phyloP scores from a whole-genome alignment of 805 yeast genomes.

The Komagataella ulmi region DNA sequence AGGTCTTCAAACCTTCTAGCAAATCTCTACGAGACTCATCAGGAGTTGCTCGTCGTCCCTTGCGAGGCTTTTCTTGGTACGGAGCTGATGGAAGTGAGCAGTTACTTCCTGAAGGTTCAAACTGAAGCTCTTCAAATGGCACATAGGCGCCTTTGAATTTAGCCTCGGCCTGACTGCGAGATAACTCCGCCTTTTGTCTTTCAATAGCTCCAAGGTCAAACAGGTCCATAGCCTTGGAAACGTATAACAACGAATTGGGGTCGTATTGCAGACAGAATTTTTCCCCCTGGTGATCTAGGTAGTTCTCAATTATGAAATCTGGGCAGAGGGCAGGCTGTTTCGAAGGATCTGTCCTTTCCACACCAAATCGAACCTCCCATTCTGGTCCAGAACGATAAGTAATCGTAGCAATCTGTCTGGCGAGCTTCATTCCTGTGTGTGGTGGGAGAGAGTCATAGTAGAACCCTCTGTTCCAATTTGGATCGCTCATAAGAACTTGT shows the following conservation, averaged over 20 bases:
- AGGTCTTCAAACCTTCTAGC: constrained; percentile 44
- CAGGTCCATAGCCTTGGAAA: constrained; percentile 90
- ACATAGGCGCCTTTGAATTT: constrained; percentile 14
- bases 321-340: constrained; percentile 83
- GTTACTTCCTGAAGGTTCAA: constrained; percentile 14
- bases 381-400: constrained; percentile 94
- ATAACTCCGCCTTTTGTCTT: constrained; percentile 26
- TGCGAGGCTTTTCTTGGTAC: constrained; percentile 35
- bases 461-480: constrained; percentile 87
- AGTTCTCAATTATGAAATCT: constrained; percentile 84
- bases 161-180: constrained; percentile 22
- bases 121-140: constrained; percentile 12
- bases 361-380: constrained; percentile 89
- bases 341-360: constrained; percentile 72
- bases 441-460: constrained; percentile 70
- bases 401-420: constrained; percentile 88
- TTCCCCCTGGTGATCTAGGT: constrained; percentile 89
- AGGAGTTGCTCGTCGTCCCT: constrained; percentile 26
- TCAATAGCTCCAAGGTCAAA: constrained; percentile 59
- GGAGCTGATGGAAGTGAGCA: constrained; percentile 37
- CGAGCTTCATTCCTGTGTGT: constrained; percentile 88
- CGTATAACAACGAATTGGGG: constrained; percentile 76
- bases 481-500: constrained; percentile 89
- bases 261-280: constrained; percentile 87
- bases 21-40: constrained; percentile 54